Evolutionary conservation across 73 alveolate species (phyloP), one percentile per base, ranked within the genome.

Genomic region (Paramecium pentaurelia): DNA sequence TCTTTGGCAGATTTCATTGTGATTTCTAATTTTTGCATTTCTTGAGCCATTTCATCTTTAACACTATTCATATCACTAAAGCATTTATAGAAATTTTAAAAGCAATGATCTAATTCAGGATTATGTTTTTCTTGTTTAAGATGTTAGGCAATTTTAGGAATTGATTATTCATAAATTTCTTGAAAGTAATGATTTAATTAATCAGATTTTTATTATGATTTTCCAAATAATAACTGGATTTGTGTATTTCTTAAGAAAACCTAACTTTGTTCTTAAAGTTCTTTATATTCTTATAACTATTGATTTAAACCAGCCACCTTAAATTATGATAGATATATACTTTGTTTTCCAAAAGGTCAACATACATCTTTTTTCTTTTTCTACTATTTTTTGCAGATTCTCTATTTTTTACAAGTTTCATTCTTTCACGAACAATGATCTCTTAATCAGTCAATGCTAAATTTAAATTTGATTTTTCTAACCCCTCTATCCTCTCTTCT

Each of bases 321-420:
- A 44, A 30, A 18, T 83, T 22, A 40, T 8, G 8, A 30, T 5
- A 14, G 4, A 54, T 12, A 45, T 64, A 12, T 89, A 86, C 94
- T 58, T 89, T 93, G 22, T 71, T 75, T 73, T 95, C 98, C 59
- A 95, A 80, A 3, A 93, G 80, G n/a, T 58, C 93, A 1, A 95
- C 88, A 49, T 95, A 95, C 40, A 93, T 94, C 92, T 95, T 95
- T 93, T 95, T 95, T 38, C 98, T 60, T 93, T 95, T 95, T 73
- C 98, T 60, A 27, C 95, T 77, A 84, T 95, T 95, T 68, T 96
- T 94, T 60, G 98, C 98, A 25, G 97, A 94, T 71, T 93, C 96
- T 73, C 96, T 92, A 75, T 95, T 95, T 73, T 93, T 95, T 64
- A 93, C 98, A 37, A 95, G 93, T 59, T 89, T 89, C 59, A 45